Evolutionary conservation across 106 monocot species (phyloP).

Genomic region (Allium sativum): DNA sequence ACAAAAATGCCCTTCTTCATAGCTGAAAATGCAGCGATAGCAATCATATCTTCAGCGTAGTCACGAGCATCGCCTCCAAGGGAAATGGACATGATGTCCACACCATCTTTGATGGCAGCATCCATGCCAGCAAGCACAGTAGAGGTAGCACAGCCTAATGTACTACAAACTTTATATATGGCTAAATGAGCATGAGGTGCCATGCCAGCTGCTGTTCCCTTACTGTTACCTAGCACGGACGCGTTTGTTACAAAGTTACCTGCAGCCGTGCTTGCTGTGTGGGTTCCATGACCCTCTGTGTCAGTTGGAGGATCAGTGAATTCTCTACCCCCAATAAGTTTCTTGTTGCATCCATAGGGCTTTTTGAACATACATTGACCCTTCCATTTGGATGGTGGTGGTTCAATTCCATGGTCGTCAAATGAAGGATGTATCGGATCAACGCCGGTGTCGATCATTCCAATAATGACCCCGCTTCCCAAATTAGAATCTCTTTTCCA

Average conservation of each 20-base stretch:
- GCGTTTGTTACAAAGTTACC: conserved; percentile 23
- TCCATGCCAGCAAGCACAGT: conserved; percentile 21
- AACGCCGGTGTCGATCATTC: conserved; percentile 28
- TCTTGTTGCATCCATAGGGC: conserved; percentile 20
- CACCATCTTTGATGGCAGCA: conserved; percentile 17
- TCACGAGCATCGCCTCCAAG: background rate
- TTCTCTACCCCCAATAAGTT: conserved; percentile 10
- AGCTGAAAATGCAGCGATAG: conserved; percentile 3
- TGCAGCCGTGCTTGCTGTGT: conserved; percentile 25
- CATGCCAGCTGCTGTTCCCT: conserved; percentile 13
- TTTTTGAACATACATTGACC: conserved; percentile 5
- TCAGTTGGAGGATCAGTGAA: conserved; percentile 9
- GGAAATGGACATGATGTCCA: conserved; percentile 20
- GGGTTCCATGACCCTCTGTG: conserved; percentile 27
- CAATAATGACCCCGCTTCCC: conserved; percentile 28
- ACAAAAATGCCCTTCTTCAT: background rate
- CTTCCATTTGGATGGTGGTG: conserved; percentile 36
- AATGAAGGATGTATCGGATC: conserved; percentile 28
- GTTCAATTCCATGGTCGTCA: conserved; percentile 12
- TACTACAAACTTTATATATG: conserved; percentile 23
- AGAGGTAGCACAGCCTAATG: background rate
- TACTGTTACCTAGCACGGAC: conserved; percentile 5
- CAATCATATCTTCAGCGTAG: background rate
- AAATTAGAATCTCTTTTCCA: conserved; percentile 4
- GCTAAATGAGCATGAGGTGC: conserved; percentile 19